Base-by-base conservation (phyloP, 306 rosid genomes). In the Quercus robur region DNA sequence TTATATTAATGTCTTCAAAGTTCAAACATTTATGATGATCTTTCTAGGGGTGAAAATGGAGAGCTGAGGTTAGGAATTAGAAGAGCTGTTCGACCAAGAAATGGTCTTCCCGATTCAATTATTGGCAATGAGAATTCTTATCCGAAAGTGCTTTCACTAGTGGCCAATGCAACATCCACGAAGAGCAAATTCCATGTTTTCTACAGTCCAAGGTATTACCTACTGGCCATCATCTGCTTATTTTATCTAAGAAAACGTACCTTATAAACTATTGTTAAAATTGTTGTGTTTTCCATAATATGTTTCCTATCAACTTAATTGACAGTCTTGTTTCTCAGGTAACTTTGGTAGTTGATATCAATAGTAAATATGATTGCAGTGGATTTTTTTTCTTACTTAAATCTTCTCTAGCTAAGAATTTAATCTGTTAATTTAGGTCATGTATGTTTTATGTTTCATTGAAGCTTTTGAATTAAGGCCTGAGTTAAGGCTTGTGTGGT, bases 61-160 rank as follows among this genome's bases (percentile, higher is more conserved):
- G 99, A 91, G 80, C 87, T 94, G 75, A 91, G 99, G 75, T 80
- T 94, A 92, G 99, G 99, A 74, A 91, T 94, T 80, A 89, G 97
- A 81, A 93, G 97, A 86, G 91, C 97, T 78, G 91, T 83, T 77
- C 88, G 99, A 69, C 99, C 97, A 1, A 86, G 91, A 87, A 90
- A 86, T 73, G 91, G 94, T 78, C 97, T 94, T 87, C 97, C 99
- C 73, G 93, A 91, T 71, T 82, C 99, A 73, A 62, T 92, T 84
- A 80, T 88, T 58, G 88, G 94, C 69, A 93, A 82, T 83, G 94
- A 85, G 86, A 94, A 84, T 80, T 85, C 90, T 31, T 85, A 81
- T 85, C 92, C 87, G 21, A 86, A 85, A 74, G 86, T 86, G 85
- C 91, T 93, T 31, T 87, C 97, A 67, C 81, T 82, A 19, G 95